Evolutionary conservation across 345 rosid species (phyloP), one percentile per base, ranked within the genome.

Genomic region (Noccaea caerulescens): DNA sequence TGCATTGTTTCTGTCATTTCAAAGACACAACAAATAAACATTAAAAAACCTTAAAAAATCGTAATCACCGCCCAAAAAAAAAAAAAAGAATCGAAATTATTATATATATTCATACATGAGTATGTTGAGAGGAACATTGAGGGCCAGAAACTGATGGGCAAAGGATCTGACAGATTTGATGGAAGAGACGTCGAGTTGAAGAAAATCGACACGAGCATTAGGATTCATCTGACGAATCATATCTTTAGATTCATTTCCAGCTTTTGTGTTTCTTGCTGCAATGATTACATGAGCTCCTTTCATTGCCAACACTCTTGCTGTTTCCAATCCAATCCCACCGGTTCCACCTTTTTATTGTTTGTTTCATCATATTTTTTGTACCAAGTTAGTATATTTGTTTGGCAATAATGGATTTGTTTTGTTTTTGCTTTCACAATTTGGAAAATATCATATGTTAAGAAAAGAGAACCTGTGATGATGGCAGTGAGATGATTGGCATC

Each of bases 261-360:
- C 89, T n/a, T 80, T 80, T 73, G 82, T 8, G 84, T 89, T 91
- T 78, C 98, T 88, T 23, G 89, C 96, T 0, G 82, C 98, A 4
- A 94, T 84, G 2, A 94, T 79, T 6, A 91, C 93, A 71, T 80
- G 98, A 8, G 86, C 99, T 58, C 79, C 79, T 6, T 83, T 81
- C 51, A 79, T 71, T 72, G 87, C 91, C 72, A 94, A 52, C 8
- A 94, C 95, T 82, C 95, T 84, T 68, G 93, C 84, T 12, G 99
- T 85, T 79, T 94, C 99, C 56, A 89, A 69, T 14, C 99, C 99
- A 42, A 94, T 94, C 57, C 98, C 98, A 70, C 90, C 82, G 11
- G 96, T 91, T 51, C 97, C 99, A 67, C 99, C 98, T 93, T 75
- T 57, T 34, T 16, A 33, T 8, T 12, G 27, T 39, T n/a, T 5